These are phyloP conservation scores for Arthonia radiata DNA, from an alignment of 495 filamentous ascomycete species.

Conservation along the genomic window DNA sequence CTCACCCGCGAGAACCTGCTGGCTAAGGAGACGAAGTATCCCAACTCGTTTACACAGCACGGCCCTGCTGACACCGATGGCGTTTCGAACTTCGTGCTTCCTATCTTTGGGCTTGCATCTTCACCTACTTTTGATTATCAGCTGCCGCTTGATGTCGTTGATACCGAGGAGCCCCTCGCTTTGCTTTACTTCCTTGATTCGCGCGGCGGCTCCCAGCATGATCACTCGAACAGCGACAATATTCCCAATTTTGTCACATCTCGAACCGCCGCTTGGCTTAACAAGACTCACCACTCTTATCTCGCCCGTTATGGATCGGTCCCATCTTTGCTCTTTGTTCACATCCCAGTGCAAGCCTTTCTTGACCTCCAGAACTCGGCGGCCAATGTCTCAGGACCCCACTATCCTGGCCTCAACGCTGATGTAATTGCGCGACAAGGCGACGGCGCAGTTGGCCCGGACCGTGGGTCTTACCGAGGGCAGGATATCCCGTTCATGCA, in stretches of 20 bases:
- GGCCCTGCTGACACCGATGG: conserved; percentile 24
- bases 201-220: no score
- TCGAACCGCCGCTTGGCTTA: no score
- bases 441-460: no score
- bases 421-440: conserved; percentile 34
- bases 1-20: conserved; percentile 28
- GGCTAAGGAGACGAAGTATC: conserved; percentile 25
- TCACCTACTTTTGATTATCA: no score
- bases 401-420: conserved; percentile 40
- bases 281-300: no score
- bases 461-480: conserved; percentile 18
- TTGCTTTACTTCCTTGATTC: conserved; percentile 61
- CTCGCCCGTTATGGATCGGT: no score
- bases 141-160: no score
- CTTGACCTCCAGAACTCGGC: conserved; percentile 18
- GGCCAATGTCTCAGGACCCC: conserved; percentile 12
- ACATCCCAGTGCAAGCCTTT: conserved; percentile 40
- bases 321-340: conserved; percentile 46
- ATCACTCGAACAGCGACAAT: no score
- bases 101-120: no score
- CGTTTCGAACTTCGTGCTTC: conserved; percentile 47
- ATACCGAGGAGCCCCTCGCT: conserved; percentile 16
- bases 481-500: conserved; percentile 42
- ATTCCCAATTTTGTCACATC: no score
- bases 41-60: conserved; percentile 26